Evolutionary conservation across 1,284 basidiomycete species (phyloP).

Genomic region (Rhodotorula sp.): DNA sequence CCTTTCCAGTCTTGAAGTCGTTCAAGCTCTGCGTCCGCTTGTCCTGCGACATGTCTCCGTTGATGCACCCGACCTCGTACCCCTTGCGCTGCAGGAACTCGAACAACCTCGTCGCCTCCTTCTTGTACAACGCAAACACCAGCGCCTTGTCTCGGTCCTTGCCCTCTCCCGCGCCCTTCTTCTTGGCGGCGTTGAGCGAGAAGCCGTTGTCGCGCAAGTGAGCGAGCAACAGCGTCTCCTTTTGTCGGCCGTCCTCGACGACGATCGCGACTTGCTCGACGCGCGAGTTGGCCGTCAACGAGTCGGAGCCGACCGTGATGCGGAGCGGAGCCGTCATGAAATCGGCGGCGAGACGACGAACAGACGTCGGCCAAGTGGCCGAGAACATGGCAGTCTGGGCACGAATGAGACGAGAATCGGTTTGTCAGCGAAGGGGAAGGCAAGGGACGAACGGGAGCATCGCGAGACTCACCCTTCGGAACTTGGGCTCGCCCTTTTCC

Average conservation of each 20-base stretch:
- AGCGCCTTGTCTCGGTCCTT: conserved; percentile 68
- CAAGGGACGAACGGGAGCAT: not conserved
- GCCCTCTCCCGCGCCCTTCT: conserved; percentile 43
- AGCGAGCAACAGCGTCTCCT: conserved; percentile 63
- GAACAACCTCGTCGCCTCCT: conserved; percentile 88
- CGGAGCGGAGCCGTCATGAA: conserved; percentile 81
- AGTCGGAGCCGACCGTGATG: conserved; percentile 93
- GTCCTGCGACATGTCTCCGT: conserved; percentile 87
- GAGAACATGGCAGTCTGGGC: conserved; percentile 62
- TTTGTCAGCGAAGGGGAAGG: not conserved
- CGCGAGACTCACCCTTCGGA: conserved; percentile 21
- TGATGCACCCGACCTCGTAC: conserved; percentile 75
- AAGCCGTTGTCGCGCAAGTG: conserved; percentile 43
- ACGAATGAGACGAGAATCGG: not conserved
- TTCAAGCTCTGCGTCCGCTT: conserved; percentile 84
- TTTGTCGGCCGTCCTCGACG: conserved; percentile 78
- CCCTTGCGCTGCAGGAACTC: conserved; percentile 73
- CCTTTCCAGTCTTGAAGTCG: conserved; percentile 81
- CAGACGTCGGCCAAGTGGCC: conserved; percentile 96
- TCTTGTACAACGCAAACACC: conserved; percentile 97
- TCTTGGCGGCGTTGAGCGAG: conserved; percentile 45
- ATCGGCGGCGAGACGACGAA: conserved; percentile 85
- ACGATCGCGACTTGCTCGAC: conserved; percentile 81
- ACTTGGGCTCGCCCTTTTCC: conserved; percentile 48
- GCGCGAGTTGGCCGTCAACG: conserved; percentile 88